Percentiles rank a stretch among this genome's conserved stretches.
These are phyloP conservation scores for Epichloe gansuensis DNA, from an alignment of 2,329 filamentous ascomycete genomes.

Conservation along the genomic window DNA sequence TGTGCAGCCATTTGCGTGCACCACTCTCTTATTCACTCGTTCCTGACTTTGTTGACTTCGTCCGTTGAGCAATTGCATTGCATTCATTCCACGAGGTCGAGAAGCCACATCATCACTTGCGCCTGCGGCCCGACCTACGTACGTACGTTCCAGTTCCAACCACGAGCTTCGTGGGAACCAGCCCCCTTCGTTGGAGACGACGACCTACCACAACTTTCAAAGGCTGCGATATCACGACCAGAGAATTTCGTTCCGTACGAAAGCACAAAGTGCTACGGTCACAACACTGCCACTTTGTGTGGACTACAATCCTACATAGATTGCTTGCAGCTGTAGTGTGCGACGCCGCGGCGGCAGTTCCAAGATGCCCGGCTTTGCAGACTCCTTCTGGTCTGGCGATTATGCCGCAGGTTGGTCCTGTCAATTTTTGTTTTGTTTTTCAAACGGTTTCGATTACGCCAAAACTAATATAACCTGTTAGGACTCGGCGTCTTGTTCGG, in stretches of 20 bases:
- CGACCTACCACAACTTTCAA: background rate
- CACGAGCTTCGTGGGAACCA: background rate
- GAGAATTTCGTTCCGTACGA: background rate
- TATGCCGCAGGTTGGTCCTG: conserved; percentile 70
- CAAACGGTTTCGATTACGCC: background rate
- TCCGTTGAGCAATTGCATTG: background rate
- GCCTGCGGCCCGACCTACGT: background rate
- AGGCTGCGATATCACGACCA: too few relatives aligned
- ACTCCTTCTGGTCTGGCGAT: conserved; percentile 96
- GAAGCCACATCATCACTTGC: background rate
- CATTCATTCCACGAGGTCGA: background rate
- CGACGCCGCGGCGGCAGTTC: conserved; percentile 9
- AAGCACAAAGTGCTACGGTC: background rate
- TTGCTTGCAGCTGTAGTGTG: background rate
- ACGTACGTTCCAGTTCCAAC: background rate
- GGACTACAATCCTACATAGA: background rate
- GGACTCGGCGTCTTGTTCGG: conserved; percentile 86
- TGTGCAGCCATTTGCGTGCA: background rate
- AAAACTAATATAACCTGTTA: conserved; percentile 18
- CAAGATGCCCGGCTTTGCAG: conserved; percentile 78
- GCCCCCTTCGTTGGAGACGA: background rate
- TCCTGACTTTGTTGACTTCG: background rate
- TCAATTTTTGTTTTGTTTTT: background rate
- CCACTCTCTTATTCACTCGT: background rate
- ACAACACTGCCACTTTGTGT: background rate